phyloP scores from a whole-genome alignment of 495 filamentous ascomycete species.

The Hypomontagnella monticulosa region DNA sequence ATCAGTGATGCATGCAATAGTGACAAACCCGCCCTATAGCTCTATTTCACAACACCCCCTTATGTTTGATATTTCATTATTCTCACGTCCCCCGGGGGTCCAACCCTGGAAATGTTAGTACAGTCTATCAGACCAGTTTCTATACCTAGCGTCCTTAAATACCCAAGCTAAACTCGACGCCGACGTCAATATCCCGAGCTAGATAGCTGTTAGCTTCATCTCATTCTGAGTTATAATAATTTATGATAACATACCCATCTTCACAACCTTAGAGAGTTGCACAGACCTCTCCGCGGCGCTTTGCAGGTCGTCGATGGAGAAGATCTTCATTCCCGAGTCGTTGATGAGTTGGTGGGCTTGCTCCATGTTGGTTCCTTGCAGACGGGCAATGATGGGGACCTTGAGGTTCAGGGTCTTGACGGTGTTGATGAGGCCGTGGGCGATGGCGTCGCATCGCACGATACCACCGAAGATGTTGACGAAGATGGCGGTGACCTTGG shows the following conservation, averaged over 20 bases:
- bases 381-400: constrained; percentile 93
- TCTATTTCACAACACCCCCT: constrained; percentile 43
- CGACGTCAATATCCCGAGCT: constrained; percentile 97
- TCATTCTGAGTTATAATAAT: constrained; percentile 1
- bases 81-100: constrained; percentile 19
- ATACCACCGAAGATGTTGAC: constrained; percentile 99
- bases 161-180: constrained; percentile 95
- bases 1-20: constrained; percentile 41
- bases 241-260: constrained; percentile 76
- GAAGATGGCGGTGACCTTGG: constrained; percentile 98
- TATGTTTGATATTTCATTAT: constrained; percentile 29
- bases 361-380: constrained; percentile 99
- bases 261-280: constrained; percentile 98
- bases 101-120: constrained; percentile 48
- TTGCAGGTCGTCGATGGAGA: constrained; percentile 98
- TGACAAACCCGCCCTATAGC: constrained; percentile 42
- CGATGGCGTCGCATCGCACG: constrained; percentile 97
- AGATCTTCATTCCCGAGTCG: constrained; percentile 98
- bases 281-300: constrained; percentile 97
- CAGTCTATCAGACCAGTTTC: constrained; percentile 46
- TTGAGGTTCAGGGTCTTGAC: constrained; percentile 93
- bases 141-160: constrained; percentile 68
- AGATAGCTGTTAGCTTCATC: constrained; percentile 20
- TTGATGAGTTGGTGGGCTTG: constrained; percentile 94
- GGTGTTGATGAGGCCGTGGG: constrained; percentile 92